Evolutionary conservation across 2,329 filamentous ascomycete species (phyloP), one percentile per base, ranked within the genome.

Genomic region (Celoporthe dispersa): DNA sequence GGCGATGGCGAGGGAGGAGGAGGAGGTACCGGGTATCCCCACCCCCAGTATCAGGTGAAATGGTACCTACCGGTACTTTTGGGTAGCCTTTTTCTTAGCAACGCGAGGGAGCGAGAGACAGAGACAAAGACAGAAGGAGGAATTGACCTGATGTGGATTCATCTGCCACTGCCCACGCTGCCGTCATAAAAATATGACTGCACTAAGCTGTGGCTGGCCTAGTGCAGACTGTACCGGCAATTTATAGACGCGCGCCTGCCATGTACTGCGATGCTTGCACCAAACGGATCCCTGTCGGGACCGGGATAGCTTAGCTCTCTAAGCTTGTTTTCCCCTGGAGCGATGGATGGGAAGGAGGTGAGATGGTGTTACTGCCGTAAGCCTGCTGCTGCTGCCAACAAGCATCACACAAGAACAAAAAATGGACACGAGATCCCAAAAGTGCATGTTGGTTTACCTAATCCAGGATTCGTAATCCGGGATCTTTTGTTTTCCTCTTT

Each of bases 171-270:
- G 53, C 28, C 53, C 4, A 19, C 28, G 19, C 19, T 60, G 57
- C 31, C 33, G 33, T 60, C 31, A 33, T 60, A 37, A 60, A 60
- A 37, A 35, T 37, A 60, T 60, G 39, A 44, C 60, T 63, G 60
- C 41, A 31, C 62, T 64, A 64, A 33, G 62, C 62, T 33, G 25
- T 22, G 39, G 16, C 28, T 25, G 9, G 41, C 8, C 16, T 64
- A 64, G 62, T 28, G 25, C 28, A 28, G 25, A 22, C 25, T 28
- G 16, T 19, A 28, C 44, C 44, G 48, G 28, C 35, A 60, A 65
- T 68, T 71, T 70, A 66, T 71, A 71, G 70, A 71, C 70, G 70
- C 70, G 70, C 68, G 70, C 70, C 68, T 62, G 62, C 68, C 41
- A 51, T 22, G 25, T 35, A 16, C 59, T 22, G 7, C 31, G 12